phyloP scores from a whole-genome alignment of 2,329 filamentous ascomycete species.

The Cucurbitaria berberidis region DNA sequence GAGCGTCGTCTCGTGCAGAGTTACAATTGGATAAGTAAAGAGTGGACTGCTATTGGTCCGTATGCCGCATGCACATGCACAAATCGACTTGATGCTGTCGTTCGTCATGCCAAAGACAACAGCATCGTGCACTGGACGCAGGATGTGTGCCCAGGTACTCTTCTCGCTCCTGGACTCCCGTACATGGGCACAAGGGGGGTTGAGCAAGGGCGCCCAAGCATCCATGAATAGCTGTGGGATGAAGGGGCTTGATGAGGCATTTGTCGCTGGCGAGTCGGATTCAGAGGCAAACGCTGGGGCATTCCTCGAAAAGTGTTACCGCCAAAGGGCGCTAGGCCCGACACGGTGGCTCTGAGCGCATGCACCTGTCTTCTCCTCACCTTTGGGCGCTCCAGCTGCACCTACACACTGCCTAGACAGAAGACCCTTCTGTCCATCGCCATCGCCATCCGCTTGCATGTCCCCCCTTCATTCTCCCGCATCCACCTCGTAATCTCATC shows the following conservation, averaged over 20 bases:
- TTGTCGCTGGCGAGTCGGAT: conserved; percentile 22
- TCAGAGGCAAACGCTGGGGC: too few species aligned
- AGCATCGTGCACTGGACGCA: not conserved
- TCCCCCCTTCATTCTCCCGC: conserved; percentile 28
- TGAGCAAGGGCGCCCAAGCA: not conserved
- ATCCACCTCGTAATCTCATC: conserved; percentile 47
- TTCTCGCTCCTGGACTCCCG: too few species aligned
- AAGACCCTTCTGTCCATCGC: conserved; percentile 26
- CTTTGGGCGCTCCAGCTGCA: conserved; percentile 1
- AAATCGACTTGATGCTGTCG: not conserved
- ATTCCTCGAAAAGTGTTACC: conserved; percentile 11
- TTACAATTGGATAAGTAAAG: conserved; percentile 26
- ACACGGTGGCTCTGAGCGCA: conserved; percentile 23
- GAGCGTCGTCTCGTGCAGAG: not conserved
- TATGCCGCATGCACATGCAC: not conserved
- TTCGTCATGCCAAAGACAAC: not conserved
- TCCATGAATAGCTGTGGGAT: not conserved
- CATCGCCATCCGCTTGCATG: conserved; percentile 40
- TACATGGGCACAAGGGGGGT: not conserved
- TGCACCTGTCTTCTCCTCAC: conserved; percentile 22
- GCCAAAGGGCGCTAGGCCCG: conserved; percentile 24
- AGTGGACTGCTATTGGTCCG: conserved; percentile 18
- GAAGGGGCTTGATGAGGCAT: conserved; percentile 28
- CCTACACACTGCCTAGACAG: conserved; percentile 23
- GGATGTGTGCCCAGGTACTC: not conserved